These are phyloP conservation scores for Saposhnikovia divaricata DNA, from an alignment of 129 eudicot genomes.

Conservation along the genomic window DNA sequence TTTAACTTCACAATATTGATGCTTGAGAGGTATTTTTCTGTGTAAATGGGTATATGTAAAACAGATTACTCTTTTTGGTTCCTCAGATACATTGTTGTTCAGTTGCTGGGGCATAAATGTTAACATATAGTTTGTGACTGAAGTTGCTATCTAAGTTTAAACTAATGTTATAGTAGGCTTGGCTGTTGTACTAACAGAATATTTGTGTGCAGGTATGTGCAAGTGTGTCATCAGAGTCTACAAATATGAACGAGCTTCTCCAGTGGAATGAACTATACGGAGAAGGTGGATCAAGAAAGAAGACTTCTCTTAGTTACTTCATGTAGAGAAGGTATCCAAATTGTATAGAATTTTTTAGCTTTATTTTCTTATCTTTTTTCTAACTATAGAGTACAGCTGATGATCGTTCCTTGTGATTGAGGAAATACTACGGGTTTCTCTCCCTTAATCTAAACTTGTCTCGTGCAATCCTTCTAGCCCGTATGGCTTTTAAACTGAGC, in stretches of 20 bases:
- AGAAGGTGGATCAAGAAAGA: slow-evolving; percentile 96
- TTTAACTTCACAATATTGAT: not conserved
- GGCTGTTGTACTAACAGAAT: not conserved
- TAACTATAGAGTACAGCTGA: slow-evolving; percentile 22
- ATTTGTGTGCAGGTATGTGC: slow-evolving; percentile 65
- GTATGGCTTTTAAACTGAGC: no score
- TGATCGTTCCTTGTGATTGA: slow-evolving; percentile 25
- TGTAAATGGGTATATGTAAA: not conserved
- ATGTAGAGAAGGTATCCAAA: slow-evolving; percentile 48
- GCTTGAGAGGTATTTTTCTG: not conserved
- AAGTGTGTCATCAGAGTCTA: slow-evolving; percentile 84
- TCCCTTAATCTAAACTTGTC: no score
- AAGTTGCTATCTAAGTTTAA: not conserved
- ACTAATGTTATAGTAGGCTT: not conserved
- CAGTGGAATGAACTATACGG: slow-evolving; percentile 95
- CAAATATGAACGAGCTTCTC: slow-evolving; percentile 77
- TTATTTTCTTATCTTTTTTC: slow-evolving; percentile 11
- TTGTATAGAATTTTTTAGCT: slow-evolving; percentile 33
- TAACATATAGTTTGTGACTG: not conserved
- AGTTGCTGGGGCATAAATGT: not conserved
- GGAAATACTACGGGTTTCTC: slow-evolving; percentile 43
- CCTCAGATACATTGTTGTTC: no score
- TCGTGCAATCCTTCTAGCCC: no score
- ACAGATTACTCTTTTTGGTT: not conserved
- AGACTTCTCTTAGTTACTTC: slow-evolving; percentile 73